Conservation (phyloP, 306 rosid genomes). For the Luffa acutangula region DNA sequence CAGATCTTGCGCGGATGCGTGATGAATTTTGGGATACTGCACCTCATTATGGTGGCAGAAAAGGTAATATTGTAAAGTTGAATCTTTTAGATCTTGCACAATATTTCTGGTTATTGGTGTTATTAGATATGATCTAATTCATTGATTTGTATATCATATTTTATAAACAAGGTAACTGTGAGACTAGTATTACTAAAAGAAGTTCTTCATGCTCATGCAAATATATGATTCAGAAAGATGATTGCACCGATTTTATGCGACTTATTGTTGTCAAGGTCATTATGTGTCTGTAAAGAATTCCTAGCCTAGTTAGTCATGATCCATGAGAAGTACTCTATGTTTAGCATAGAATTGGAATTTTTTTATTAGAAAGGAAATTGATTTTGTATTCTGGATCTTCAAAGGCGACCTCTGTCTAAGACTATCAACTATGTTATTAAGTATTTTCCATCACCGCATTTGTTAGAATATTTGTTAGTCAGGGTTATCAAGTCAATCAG, state of each 20-base stretch:
- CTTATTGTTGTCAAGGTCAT: neutral
- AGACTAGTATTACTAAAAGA: neutral
- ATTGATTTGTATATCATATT: neutral
- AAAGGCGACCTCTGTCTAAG: neutral
- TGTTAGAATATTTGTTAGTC: neutral
- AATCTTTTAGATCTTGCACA: neutral
- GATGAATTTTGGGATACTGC: constrained; percentile 99
- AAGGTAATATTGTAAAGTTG: constrained; percentile 36
- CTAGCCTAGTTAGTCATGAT: neutral
- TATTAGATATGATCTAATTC: neutral
- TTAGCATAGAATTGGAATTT: neutral
- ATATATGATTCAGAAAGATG: neutral
- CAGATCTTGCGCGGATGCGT: constrained; percentile 75
- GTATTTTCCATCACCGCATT: neutral
- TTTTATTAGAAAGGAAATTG: neutral
- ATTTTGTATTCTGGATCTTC: neutral
- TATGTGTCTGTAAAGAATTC: neutral
- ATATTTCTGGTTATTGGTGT: too few species aligned
- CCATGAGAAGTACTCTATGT: neutral
- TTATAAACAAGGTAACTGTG: neutral
- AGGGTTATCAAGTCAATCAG: neutral
- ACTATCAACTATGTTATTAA: neutral
- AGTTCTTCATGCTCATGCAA: neutral
- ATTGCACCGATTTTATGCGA: neutral
- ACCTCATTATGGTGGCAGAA: constrained; percentile 97